phyloP scores from a whole-genome alignment of 805 yeast genomes.

The Monosporozyma solicola region DNA sequence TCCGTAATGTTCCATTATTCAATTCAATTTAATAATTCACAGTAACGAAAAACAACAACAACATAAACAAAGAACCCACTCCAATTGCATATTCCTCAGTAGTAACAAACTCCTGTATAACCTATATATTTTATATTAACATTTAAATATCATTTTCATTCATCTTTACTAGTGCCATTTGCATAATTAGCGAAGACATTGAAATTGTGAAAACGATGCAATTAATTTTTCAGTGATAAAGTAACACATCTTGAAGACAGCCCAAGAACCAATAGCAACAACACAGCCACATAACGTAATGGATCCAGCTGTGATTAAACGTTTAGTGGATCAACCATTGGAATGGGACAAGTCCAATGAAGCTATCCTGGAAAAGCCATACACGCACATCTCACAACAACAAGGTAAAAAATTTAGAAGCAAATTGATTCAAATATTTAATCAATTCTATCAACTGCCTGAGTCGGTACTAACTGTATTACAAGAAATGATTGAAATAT shows the following conservation, averaged over 20 bases:
- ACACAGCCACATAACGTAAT: not conserved
- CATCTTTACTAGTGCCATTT: not conserved
- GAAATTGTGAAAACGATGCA: not conserved
- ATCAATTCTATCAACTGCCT: slow-evolving; percentile 40
- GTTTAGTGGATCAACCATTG: slow-evolving; percentile 13
- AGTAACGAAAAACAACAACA: not conserved
- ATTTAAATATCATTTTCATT: not conserved
- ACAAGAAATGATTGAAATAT: slow-evolving; percentile 42
- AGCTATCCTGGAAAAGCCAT: slow-evolving; percentile 35
- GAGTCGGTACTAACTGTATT: slow-evolving; percentile 32
- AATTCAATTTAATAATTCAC: slow-evolving; percentile 2
- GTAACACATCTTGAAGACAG: not conserved
- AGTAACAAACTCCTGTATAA: not conserved
- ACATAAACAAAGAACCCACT: not conserved
- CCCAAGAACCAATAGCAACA: not conserved
- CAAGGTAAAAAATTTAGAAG: slow-evolving; percentile 52
- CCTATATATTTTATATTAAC: not conserved
- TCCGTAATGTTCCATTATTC: slow-evolving; percentile 15
- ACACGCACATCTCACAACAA: slow-evolving; percentile 37
- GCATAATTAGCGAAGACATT: not conserved
- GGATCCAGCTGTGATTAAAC: not conserved
- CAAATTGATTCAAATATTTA: slow-evolving; percentile 43
- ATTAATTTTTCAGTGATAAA: not conserved
- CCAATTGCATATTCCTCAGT: not conserved
- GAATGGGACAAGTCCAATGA: slow-evolving; percentile 28